These are phyloP conservation scores for Dictyostelium gargantuum DNA, from an alignment of 208 protist species.

Conservation along the genomic window DNA sequence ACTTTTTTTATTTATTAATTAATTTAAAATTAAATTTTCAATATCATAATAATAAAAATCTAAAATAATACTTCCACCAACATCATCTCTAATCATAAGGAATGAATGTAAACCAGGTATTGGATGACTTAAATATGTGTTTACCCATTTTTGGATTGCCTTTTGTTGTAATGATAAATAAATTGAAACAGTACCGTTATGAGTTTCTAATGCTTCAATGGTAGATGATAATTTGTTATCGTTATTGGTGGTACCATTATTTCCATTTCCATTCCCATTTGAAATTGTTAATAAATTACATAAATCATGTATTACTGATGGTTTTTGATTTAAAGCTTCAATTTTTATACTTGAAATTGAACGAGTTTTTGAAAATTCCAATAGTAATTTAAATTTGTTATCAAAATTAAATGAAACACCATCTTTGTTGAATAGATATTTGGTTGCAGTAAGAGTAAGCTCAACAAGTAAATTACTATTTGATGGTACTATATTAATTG, in stretches of 20 bases:
- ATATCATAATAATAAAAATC: conserved; percentile 66
- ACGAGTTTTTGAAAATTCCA: conserved; percentile 19
- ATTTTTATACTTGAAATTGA: background rate
- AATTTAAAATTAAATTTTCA: conserved; percentile 9
- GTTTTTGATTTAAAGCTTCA: conserved; percentile 1
- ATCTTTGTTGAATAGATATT: conserved; percentile 60
- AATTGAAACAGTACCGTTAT: background rate
- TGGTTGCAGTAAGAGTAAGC: conserved; percentile 1
- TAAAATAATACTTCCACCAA: conserved; percentile 59
- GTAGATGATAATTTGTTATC: background rate
- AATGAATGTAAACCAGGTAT: conserved; percentile 47
- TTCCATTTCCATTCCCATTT: no score
- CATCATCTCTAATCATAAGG: conserved; percentile 46
- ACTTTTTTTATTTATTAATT: background rate
- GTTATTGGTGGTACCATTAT: background rate
- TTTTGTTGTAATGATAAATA: background rate
- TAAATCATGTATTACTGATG: background rate
- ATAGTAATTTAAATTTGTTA: conserved; percentile 38
- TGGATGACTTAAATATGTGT: conserved; percentile 4
- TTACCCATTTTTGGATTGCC: conserved; percentile 24
- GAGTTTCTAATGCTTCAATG: background rate
- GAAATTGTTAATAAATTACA: background rate
- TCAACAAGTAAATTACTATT: background rate
- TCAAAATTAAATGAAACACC: conserved; percentile 53
- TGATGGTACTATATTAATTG: background rate